Base-by-base conservation (phyloP, 2,329 filamentous ascomycete species). In the Penicillium sp. region DNA sequence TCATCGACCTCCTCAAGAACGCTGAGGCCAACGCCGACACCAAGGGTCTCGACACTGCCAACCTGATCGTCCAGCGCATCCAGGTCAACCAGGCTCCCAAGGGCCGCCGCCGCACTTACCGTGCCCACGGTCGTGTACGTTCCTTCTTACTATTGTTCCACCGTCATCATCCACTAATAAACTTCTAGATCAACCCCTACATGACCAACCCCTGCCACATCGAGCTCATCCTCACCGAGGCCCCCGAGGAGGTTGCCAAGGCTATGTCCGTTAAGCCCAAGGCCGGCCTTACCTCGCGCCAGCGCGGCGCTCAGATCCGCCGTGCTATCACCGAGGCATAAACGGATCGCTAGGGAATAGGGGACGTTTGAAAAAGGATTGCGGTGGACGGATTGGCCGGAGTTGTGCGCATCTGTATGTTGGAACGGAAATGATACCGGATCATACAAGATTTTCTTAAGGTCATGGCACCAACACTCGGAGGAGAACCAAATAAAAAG, bases 141-240 rank as follows among this genome's bases (percentile, higher is more conserved):
- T 67, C 50, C 50, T 49, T 46, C 20, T 52, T 6, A 35, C 23
- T 43, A 32, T 47, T 38, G 25, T 44, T 18, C 49, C 28, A 7
- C n/a, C 20, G 24, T 24, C 3, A 10, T 15, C 10, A 44, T 40
- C 28, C 40, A 9, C 43, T 25, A 27, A 33, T 41, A 32, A n/a
- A 2, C 4, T 9, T 42, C 15, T 74, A 96, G 91, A 98, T 98
- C 82, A 98, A 98, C 87, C 93, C 93, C 60, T 98, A 97, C 86
- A 97, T 98, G 95, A 96, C 91, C 67, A 95, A 95, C 86, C 93
- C 93, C 67, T 98, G 92, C 88, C 93, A 98, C 87, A 95, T 98
- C 78, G 95, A 98, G 83, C 82, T 98, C 71, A 98, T 98, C 84
- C 85, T 98, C 68, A 95, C 92, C 73, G 95, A 98, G 84, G 90